Evolutionary conservation across 2,329 filamentous ascomycete genomes (phyloP).

Genomic region (Colletotrichum sp.): DNA sequence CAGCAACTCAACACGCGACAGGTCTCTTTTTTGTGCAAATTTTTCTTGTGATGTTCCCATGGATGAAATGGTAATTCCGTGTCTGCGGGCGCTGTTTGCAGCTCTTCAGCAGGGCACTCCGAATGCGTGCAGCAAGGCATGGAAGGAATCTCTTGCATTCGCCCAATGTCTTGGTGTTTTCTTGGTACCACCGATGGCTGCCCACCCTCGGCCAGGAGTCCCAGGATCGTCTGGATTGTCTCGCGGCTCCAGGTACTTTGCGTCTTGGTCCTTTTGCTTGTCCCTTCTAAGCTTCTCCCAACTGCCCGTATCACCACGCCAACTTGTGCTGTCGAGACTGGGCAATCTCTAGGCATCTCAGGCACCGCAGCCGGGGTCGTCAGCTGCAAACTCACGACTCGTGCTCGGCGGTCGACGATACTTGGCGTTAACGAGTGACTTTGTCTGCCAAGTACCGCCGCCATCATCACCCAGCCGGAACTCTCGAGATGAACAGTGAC

Average conservation of each 20-base stretch:
- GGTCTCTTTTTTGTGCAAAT: neutral
- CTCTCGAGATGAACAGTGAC: neutral
- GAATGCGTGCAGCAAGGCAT: neutral
- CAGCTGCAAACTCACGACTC: neutral
- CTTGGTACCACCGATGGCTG: conserved; percentile 14
- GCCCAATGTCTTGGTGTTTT: conserved; percentile 20
- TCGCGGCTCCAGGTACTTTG: neutral
- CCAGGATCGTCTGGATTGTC: neutral
- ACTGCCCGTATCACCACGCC: neutral
- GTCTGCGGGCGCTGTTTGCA: neutral
- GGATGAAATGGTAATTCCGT: neutral
- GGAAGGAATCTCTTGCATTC: neutral
- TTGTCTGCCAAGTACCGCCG: neutral
- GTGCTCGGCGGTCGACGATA: neutral
- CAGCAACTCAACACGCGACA: neutral
- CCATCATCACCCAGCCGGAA: neutral
- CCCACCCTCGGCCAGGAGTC: neutral
- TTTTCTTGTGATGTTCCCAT: neutral
- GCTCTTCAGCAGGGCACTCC: neutral
- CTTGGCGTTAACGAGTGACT: conserved; percentile 20
- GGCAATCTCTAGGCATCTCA: conserved; percentile 6
- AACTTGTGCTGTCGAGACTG: neutral
- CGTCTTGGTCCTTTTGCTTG: conserved; percentile 1
- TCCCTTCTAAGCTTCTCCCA: conserved; percentile 18
- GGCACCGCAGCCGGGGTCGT: neutral